Conservation (phyloP, 768 basidiomycete genomes). For the Tephrocybe sp. region DNA sequence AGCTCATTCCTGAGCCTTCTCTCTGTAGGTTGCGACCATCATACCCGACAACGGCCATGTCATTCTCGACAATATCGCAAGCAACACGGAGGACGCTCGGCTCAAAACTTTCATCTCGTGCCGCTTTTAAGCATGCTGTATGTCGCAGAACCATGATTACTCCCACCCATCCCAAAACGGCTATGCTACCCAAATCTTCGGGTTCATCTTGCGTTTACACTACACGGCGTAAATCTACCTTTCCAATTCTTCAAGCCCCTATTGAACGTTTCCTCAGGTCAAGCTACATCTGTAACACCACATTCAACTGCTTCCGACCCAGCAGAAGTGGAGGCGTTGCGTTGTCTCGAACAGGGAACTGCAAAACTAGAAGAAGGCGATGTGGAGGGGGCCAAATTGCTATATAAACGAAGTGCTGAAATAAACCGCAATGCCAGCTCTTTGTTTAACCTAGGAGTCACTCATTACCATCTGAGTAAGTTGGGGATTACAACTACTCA, state of each 20-base stretch:
- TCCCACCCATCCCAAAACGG: conserved; percentile 15
- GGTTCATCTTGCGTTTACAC: conserved; percentile 13
- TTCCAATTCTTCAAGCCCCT: background rate
- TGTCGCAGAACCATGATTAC: conserved; percentile 15
- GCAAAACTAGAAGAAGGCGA: conserved; percentile 85
- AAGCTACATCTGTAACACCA: conserved; percentile 76
- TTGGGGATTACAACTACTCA: conserved; percentile 16
- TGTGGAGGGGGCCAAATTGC: conserved; percentile 69
- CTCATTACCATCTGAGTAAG: conserved; percentile 86
- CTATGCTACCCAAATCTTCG: conserved; percentile 19
- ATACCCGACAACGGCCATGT: conserved; percentile 16
- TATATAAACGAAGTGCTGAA: conserved; percentile 77
- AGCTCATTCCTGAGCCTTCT: background rate
- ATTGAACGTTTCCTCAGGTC: conserved; percentile 42
- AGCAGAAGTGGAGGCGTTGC: conserved; percentile 74
- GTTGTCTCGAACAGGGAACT: conserved; percentile 81
- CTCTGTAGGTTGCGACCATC: background rate
- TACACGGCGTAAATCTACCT: conserved; percentile 27
- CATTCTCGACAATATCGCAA: conserved; percentile 16
- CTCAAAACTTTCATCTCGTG: background rate
- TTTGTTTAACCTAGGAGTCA: conserved; percentile 86
- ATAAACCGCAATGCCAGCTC: conserved; percentile 79
- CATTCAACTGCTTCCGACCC: conserved; percentile 84
- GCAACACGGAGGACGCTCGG: conserved; percentile 11
- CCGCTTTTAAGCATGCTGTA: conserved; percentile 8